Conservation (phyloP, 306 rosid genomes). For the Chamaecrista fasciculata region DNA sequence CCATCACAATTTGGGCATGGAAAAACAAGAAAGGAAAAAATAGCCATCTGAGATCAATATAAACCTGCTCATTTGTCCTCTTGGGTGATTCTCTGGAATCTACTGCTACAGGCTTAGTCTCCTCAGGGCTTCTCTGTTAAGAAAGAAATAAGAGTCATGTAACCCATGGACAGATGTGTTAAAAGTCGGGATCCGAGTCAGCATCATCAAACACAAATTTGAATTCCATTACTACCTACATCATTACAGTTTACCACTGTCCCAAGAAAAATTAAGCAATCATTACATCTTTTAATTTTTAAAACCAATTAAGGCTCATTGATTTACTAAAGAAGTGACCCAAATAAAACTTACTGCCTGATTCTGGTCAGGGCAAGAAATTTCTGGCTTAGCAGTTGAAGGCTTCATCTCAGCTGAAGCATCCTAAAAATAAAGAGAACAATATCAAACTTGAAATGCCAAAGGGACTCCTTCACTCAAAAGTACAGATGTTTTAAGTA, state of each 20-base stretch:
- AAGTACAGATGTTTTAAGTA: not conserved
- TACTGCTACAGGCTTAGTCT: slow-evolving; percentile 43
- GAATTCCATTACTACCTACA: not conserved
- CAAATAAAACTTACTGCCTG: slow-evolving; percentile 34
- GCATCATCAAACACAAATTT: not conserved
- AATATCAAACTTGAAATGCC: slow-evolving; percentile 26
- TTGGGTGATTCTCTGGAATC: slow-evolving; percentile 37
- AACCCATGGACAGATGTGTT: not conserved
- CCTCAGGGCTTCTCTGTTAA: slow-evolving; percentile 51
- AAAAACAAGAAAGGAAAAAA: not conserved
- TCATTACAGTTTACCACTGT: not conserved
- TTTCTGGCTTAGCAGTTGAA: slow-evolving; percentile 44
- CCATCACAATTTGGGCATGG: not conserved
- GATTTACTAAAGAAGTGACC: slow-evolving; percentile 4
- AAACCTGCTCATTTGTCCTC: slow-evolving; percentile 51
- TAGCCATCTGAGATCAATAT: not conserved
- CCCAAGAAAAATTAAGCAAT: not conserved
- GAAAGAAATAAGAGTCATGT: not conserved
- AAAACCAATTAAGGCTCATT: not conserved
- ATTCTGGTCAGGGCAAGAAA: slow-evolving; percentile 33
- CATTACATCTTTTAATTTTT: not conserved
- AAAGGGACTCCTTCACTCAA: not conserved
- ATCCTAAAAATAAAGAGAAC: slow-evolving; percentile 43
- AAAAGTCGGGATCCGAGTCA: slow-evolving; percentile 15
- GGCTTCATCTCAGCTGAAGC: slow-evolving; percentile 55